Conservation (phyloP, 257 asterid species). For the Rauvolfia tetraphylla region DNA sequence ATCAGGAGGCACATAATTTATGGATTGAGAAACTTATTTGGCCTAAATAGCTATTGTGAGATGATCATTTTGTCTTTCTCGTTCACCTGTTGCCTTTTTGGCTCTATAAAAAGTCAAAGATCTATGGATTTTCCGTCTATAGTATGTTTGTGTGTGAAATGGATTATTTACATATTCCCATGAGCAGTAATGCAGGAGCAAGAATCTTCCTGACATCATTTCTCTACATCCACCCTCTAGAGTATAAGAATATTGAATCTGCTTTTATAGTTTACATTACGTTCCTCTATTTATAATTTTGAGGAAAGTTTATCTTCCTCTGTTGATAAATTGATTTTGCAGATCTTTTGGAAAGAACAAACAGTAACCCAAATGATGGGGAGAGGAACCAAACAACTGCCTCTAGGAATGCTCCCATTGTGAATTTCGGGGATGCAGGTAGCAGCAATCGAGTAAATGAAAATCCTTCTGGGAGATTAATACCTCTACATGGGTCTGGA, state of each 20-base stretch:
- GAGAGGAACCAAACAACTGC: conserved; percentile 53
- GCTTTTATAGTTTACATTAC: background rate
- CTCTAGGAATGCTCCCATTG: conserved; percentile 40
- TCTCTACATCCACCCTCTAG: background rate
- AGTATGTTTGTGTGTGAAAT: background rate
- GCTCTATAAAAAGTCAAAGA: background rate
- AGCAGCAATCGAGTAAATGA: conserved; percentile 42
- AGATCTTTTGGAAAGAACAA: conserved; percentile 75
- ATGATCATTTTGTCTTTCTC: background rate
- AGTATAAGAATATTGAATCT: background rate
- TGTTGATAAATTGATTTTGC: conserved; percentile 25
- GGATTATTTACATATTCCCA: background rate
- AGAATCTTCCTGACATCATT: background rate
- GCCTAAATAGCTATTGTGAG: background rate
- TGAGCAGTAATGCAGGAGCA: background rate
- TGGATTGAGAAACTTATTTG: background rate
- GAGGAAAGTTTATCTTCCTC: background rate
- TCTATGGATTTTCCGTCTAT: background rate
- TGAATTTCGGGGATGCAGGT: conserved; percentile 56
- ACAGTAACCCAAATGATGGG: conserved; percentile 55
- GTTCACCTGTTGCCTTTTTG: background rate
- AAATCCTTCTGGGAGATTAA: conserved; percentile 39
- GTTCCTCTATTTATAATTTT: background rate
- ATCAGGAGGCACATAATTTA: background rate
- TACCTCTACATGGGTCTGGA: conserved; percentile 63